Evolutionary conservation across 805 yeast species (phyloP), one percentile per base, ranked within the genome.

Genomic region (Aciculoconidium aculeatum): DNA sequence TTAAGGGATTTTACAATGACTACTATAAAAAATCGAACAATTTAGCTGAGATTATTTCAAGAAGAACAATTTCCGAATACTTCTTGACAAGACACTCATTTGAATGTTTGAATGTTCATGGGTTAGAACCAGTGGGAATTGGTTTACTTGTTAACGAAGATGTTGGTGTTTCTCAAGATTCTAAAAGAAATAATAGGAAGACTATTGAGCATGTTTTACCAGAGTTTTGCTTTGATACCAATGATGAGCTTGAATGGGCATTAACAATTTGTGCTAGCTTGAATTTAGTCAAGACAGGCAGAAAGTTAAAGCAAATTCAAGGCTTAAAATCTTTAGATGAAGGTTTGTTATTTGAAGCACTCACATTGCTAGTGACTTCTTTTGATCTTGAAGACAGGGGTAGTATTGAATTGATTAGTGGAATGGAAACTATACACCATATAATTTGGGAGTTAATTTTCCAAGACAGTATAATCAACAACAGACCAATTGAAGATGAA

Each of bases 191-290:
- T 13, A 45, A 49, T 26, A 45, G 42, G 25, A 36, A 42, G 10
- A 65, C 72, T 1, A 64, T 82, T 19, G 66, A 74, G 4, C 77
- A 74, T 35, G 65, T 72, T 27, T 54, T 82, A 19, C 84, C 85
- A 4, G 67, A 65, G 13, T 81, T 63, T 46, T 64, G 76, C 24
- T 77, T 76, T 44, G 57, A 67, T 31, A 77, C 78, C 6, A 80
- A 77, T 45, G 88, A 81, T 48, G 94, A 82, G 47, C 65, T 80
- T 37, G 92, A 82, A 51, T 82, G 90, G 90, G 71, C 79, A 25
- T 57, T 82, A 29, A 72, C 84, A 3, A 61, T 82, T 4, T 80
- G 90, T 57, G 82, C 87, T 8, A 69, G 77, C 41, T 61, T 81
- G 49, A 72, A 70, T 42, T 50, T 81, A 23, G 64, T 75, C n/a